Evolutionary conservation across 2,329 filamentous ascomycete species (phyloP).

Genomic region (Remersonia thermophila): DNA sequence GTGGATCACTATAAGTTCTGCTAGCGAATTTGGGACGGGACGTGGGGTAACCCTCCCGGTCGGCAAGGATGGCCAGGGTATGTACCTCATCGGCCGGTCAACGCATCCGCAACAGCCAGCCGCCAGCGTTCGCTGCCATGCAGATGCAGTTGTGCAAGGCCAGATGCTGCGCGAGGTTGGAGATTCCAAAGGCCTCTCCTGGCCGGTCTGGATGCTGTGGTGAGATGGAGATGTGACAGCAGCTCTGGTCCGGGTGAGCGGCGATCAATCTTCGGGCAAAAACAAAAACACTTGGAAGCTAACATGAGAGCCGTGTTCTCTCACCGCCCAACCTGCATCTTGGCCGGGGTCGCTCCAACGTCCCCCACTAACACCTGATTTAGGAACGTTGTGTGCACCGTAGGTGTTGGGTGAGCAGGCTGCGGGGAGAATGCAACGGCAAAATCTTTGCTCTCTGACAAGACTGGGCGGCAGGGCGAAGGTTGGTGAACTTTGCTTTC

Average conservation of each 20-base stretch:
- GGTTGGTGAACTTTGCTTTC: neutral
- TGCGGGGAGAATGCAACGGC: conserved; percentile 3
- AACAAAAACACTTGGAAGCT: too few species aligned
- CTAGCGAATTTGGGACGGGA: conserved; percentile 12
- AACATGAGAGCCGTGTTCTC: too few species aligned
- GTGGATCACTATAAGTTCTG: conserved; percentile 4
- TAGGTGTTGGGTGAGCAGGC: too few species aligned
- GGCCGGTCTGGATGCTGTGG: too few species aligned
- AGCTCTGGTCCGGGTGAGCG: too few species aligned
- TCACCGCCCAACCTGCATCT: conserved; percentile 9
- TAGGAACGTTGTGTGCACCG: conserved; percentile 10
- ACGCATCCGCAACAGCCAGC: conserved; percentile 5
- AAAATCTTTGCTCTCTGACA: neutral
- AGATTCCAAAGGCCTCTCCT: too few species aligned
- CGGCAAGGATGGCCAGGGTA: neutral
- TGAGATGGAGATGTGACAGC: conserved; percentile 1
- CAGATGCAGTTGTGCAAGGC: too few species aligned
- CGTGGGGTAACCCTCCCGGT: too few species aligned
- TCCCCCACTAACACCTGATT: conserved; percentile 13
- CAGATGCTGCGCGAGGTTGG: too few species aligned
- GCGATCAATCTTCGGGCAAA: too few species aligned
- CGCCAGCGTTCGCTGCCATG: too few species aligned
- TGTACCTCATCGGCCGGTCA: conserved; percentile 3
- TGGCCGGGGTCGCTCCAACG: conserved; percentile 7
- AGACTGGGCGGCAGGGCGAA: neutral